Conservation (phyloP, 345 rosid species). For the Eucalyptus pauciflora region DNA sequence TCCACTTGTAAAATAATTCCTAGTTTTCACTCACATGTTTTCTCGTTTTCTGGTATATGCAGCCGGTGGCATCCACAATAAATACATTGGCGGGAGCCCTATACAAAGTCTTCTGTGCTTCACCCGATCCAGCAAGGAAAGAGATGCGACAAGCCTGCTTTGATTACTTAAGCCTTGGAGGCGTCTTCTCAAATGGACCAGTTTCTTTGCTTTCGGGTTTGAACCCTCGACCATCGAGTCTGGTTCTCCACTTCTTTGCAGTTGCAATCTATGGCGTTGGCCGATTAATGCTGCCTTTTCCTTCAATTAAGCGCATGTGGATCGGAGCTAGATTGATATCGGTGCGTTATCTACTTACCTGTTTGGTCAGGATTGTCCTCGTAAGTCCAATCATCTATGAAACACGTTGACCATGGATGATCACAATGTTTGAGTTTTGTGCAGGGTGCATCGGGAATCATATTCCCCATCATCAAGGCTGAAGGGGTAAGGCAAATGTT, state of each 20-base stretch:
- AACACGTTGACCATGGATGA: not conserved
- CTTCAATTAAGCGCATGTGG: slow-evolving; percentile 35
- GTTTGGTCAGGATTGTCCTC: not conserved
- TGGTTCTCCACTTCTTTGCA: slow-evolving; percentile 33
- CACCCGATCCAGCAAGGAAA: slow-evolving; percentile 29
- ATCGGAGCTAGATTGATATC: slow-evolving; percentile 27
- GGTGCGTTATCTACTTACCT: slow-evolving; percentile 2
- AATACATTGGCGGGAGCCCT: slow-evolving; percentile 39
- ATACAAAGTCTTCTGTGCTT: slow-evolving; percentile 33
- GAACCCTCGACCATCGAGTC: slow-evolving; percentile 25
- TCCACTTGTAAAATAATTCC: not conserved
- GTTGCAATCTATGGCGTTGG: slow-evolving; percentile 36
- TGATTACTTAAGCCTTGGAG: slow-evolving; percentile 39
- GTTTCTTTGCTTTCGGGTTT: slow-evolving; percentile 31
- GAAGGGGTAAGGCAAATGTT: slow-evolving; percentile 41
- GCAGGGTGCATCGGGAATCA: slow-evolving; percentile 33
- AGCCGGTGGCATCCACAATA: slow-evolving; percentile 36
- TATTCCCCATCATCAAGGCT: slow-evolving; percentile 30
- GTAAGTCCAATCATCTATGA: not conserved
- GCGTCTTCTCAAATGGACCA: slow-evolving; percentile 24
- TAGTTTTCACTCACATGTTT: not conserved
- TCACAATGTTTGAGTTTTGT: not conserved
- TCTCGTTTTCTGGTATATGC: not conserved
- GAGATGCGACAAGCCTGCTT: slow-evolving; percentile 44
- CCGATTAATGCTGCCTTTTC: slow-evolving; percentile 33